Evolutionary conservation across 805 yeast genomes (phyloP).

Genomic region (Starmerella lactis-condensi): DNA sequence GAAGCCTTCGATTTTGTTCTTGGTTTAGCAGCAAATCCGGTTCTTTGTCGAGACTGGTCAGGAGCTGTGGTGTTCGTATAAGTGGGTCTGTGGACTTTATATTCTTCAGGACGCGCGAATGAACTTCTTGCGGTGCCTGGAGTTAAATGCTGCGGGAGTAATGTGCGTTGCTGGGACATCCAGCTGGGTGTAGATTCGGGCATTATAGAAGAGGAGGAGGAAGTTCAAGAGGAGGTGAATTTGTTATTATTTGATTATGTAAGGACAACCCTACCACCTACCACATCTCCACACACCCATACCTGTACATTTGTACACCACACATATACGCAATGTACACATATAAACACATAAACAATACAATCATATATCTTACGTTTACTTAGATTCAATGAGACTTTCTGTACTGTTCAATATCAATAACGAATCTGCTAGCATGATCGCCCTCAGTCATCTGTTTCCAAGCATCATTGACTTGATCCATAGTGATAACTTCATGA

Average conservation of each 20-base stretch:
- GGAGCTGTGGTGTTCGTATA: neutral
- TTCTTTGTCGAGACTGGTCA: neutral
- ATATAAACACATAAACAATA: too few relatives aligned
- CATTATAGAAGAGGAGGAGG: too few relatives aligned
- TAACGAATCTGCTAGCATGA: neutral
- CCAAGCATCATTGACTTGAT: slow-evolving; percentile 14
- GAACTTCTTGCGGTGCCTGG: slow-evolving; percentile 14
- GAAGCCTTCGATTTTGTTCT: slow-evolving; percentile 5
- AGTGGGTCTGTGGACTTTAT: neutral
- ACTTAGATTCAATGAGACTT: too few relatives aligned
- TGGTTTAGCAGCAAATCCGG: slow-evolving; percentile 11
- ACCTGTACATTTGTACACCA: too few relatives aligned
- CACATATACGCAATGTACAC: too few relatives aligned
- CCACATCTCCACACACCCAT: too few relatives aligned
- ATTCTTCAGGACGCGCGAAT: slow-evolving; percentile 13
- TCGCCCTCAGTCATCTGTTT: neutral
- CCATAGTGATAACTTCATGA: slow-evolving; percentile 40
- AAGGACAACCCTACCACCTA: too few relatives aligned
- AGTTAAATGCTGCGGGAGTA: slow-evolving; percentile 15
- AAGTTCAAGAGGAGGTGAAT: too few relatives aligned
- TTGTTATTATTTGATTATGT: too few relatives aligned
- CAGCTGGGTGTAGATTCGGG: slow-evolving; percentile 14
- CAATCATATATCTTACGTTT: too few relatives aligned
- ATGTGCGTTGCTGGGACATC: slow-evolving; percentile 13
- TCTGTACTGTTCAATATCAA: neutral